phyloP scores from a whole-genome alignment of 2,329 filamentous ascomycete species.

The Pestalotiopsis sp. region DNA sequence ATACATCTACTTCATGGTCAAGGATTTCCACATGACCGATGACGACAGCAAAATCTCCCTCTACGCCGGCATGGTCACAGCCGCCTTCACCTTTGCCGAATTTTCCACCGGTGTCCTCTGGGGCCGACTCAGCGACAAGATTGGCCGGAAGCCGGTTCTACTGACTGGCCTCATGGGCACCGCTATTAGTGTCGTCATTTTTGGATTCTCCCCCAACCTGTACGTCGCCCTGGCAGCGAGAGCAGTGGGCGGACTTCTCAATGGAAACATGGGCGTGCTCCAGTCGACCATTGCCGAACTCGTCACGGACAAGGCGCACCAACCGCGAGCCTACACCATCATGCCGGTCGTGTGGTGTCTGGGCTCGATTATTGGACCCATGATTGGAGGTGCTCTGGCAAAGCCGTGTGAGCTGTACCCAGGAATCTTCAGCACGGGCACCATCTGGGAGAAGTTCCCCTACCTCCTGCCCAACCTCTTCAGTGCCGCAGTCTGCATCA shows the following conservation, averaged over 20 bases:
- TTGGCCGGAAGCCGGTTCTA: slow-evolving; percentile 87
- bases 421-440: slow-evolving; percentile 66
- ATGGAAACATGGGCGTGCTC: slow-evolving; percentile 92
- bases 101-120: slow-evolving; percentile 91
- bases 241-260: slow-evolving; percentile 77
- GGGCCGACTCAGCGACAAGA: slow-evolving; percentile 87
- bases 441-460: slow-evolving; percentile 82
- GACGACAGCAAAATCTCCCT: slow-evolving; percentile 80
- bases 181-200: slow-evolving; percentile 77
- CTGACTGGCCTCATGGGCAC: slow-evolving; percentile 81
- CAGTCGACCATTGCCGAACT: slow-evolving; percentile 95
- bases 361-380: slow-evolving; percentile 90
- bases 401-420: slow-evolving; percentile 85
- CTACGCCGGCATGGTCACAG: slow-evolving; percentile 95
- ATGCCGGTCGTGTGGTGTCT: slow-evolving; percentile 99
- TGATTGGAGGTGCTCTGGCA: slow-evolving; percentile 86
- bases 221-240: slow-evolving; percentile 79
- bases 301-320: slow-evolving; percentile 89
- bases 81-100: slow-evolving; percentile 92
- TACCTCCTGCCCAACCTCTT: slow-evolving; percentile 66
- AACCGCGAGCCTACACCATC: slow-evolving; percentile 91
- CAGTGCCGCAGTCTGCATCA: slow-evolving; percentile 61
- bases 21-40: slow-evolving; percentile 83
- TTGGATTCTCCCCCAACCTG: slow-evolving; percentile 81
- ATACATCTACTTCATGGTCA: slow-evolving; percentile 97